These are phyloP conservation scores for Cornus suecica DNA, from an alignment of 148 eudicot genomes.

Conservation along the genomic window DNA sequence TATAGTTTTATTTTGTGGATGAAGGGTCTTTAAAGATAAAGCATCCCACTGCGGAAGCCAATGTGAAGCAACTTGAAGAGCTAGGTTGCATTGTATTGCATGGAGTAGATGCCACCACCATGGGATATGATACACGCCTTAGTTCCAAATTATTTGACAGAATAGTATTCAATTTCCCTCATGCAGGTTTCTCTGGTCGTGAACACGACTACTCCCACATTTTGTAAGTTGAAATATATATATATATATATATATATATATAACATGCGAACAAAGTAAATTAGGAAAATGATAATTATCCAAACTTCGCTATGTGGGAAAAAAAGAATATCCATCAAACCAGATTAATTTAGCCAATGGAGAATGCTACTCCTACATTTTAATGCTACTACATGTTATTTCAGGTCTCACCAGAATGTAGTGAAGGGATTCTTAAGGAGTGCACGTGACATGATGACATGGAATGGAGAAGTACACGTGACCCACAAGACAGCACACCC, in stretches of 20 bases:
- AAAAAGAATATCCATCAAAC: too few relatives aligned
- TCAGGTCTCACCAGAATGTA: slow-evolving; percentile 20
- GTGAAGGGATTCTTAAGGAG: slow-evolving; percentile 28
- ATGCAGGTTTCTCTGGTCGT: not conserved
- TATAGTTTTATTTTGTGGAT: not conserved
- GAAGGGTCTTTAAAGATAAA: not conserved
- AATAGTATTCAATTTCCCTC: slow-evolving; percentile 34
- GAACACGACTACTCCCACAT: slow-evolving; percentile 20
- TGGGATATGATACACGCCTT: slow-evolving; percentile 7
- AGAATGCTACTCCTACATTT: too few relatives aligned
- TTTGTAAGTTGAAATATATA: slow-evolving; percentile 7
- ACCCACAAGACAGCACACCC: slow-evolving; percentile 42
- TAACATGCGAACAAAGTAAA: too few relatives aligned
- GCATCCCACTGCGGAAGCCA: not conserved
- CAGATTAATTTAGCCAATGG: too few relatives aligned
- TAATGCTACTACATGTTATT: not conserved
- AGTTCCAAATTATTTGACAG: slow-evolving; percentile 14
- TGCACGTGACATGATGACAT: slow-evolving; percentile 20
- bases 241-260: too few relatives aligned
- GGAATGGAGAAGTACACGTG: slow-evolving; percentile 27
- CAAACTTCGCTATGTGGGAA: too few relatives aligned
- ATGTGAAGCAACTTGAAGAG: not conserved
- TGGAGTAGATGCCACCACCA: slow-evolving; percentile 17
- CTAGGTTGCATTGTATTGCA: slow-evolving; percentile 15
- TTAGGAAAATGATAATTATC: too few relatives aligned